Base-by-base conservation (phyloP, 2,329 filamentous ascomycete species). In the Neopestalotiopsis sp. region DNA sequence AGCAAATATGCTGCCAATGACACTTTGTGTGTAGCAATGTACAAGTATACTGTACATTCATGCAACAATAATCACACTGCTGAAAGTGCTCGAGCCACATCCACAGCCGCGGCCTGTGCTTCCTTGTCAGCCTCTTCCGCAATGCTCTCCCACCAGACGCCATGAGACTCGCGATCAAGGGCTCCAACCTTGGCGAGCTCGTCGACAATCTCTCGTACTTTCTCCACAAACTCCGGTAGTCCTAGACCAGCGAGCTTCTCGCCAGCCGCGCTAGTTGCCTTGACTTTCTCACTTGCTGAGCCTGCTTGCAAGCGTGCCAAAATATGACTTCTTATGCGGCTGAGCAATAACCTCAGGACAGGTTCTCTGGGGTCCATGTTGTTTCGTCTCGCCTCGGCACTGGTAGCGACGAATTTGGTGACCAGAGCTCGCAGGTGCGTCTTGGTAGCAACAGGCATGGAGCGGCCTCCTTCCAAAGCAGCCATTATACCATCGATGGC, bases 151-250 rank as follows among this genome's bases (percentile, higher is more conserved):
- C 93, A 94, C 91, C 91, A 94, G 58, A 81, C 76, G 13, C 88
- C 88, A 78, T 94, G 92, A 7, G 89, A 86, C 70, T 88, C 89
- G 71, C 90, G 86, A 76, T 94, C 92, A 5, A 94, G 89, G 4
- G 82, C 82, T 14, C 90, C 89, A 3, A 94, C 86, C 76, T 87
- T 87, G 57, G 87, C 86, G 70, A 94, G 81, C 75, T 91, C 85
- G 42, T 93, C 91, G 7, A 92, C 89, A 73, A 94, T 90, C 63
- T 89, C 88, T 40, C 90, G 85, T 14, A 94, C 89, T 70, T 87
- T 88, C 34, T 88, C 87, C 17, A 92, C 90, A 76, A 94, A 94
- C 79, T 95, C 92, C 0, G 90, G 90, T 68, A 95, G 80, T 0
- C 92, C 92, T 20, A 92, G 85, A 2, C 87, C 86, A 0, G 91